These are phyloP conservation scores for Aspergillus fijiensis DNA, from an alignment of 2,329 filamentous ascomycete genomes.

Conservation along the genomic window DNA sequence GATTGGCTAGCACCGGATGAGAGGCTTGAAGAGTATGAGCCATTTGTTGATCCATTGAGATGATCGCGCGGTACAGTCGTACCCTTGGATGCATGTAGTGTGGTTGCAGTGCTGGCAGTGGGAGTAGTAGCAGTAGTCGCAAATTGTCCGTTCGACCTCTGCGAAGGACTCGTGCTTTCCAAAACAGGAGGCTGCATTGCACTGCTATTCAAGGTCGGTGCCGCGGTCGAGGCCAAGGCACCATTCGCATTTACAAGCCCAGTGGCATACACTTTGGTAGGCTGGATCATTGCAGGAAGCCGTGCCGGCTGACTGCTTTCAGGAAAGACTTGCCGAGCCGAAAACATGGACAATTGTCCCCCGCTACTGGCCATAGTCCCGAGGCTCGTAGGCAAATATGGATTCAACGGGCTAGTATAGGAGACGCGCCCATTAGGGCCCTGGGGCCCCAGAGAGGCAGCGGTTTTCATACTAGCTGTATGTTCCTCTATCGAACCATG, in stretches of 20 bases:
- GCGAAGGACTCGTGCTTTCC: neutral
- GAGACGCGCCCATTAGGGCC: slow-evolving; percentile 11
- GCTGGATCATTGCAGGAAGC: slow-evolving; percentile 24
- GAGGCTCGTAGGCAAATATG: slow-evolving; percentile 16
- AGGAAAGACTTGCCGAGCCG: slow-evolving; percentile 4
- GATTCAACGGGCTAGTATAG: slow-evolving; percentile 11
- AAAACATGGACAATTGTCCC: slow-evolving; percentile 4
- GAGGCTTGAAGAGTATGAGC: slow-evolving; percentile 23
- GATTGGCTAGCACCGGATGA: slow-evolving; percentile 24
- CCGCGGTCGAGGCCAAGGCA: neutral
- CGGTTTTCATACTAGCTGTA: slow-evolving; percentile 25
- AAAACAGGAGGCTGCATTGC: neutral
- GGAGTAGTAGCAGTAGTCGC: neutral
- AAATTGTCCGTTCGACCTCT: neutral
- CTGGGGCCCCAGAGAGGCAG: slow-evolving; percentile 22
- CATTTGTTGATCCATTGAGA: neutral
- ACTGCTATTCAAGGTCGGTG: neutral
- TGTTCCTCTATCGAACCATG: slow-evolving; percentile 24
- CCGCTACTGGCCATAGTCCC: slow-evolving; percentile 1
- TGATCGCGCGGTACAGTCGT: neutral
- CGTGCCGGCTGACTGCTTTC: slow-evolving; percentile 1
- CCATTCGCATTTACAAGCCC: slow-evolving; percentile 1
- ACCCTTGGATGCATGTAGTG: neutral
- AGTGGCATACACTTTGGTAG: slow-evolving; percentile 14
- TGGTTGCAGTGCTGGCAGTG: neutral